Conservation (phyloP, 306 rosid genomes). For the Nissolia schottii region DNA sequence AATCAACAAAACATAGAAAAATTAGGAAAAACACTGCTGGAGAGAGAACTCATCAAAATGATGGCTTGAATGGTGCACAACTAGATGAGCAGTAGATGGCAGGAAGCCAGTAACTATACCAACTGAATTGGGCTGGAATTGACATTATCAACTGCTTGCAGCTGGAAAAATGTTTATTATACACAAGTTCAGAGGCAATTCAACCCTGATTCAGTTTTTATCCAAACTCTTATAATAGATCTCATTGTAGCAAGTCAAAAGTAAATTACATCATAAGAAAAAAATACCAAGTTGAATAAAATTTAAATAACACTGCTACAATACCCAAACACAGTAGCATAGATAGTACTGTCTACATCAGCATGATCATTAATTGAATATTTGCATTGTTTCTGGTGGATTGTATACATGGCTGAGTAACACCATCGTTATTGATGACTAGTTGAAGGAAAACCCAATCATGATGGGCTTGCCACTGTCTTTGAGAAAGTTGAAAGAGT, state of each 20-base stretch:
- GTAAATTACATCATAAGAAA: too few species aligned
- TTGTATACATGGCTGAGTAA: background rate
- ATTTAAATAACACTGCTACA: background rate
- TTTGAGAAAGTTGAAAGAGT: conserved; percentile 62
- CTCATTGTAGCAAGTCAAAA: too few species aligned
- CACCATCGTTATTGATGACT: conserved; percentile 24
- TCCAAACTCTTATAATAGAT: too few species aligned
- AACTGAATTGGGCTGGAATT: background rate
- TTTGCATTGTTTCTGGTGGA: background rate
- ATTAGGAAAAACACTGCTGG: background rate
- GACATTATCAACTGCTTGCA: background rate
- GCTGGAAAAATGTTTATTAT: too few species aligned
- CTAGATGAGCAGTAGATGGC: background rate
- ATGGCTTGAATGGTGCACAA: background rate
- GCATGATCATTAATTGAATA: background rate
- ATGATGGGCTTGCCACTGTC: conserved; percentile 51
- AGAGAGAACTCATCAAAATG: background rate
- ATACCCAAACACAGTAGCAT: background rate
- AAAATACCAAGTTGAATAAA: background rate
- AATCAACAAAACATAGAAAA: background rate
- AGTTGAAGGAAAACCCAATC: conserved; percentile 45
- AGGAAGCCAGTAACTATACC: background rate
- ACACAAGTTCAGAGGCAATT: too few species aligned
- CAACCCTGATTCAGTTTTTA: too few species aligned
- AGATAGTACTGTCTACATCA: background rate